Evolutionary conservation across 345 rosid genomes (phyloP).

Genomic region (Pistacia integerrima): DNA sequence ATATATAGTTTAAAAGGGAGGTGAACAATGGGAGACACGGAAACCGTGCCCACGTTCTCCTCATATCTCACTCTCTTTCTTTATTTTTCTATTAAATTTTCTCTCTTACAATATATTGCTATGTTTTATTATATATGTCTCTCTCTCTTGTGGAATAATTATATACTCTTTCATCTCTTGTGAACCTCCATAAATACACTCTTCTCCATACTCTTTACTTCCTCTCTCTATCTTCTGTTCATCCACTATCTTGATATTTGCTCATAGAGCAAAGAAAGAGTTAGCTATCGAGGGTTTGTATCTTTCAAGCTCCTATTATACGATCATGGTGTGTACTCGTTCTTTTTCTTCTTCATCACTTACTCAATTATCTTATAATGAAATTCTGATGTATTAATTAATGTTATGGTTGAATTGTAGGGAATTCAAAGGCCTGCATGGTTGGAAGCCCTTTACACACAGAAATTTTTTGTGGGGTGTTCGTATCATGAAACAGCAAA

Average conservation of each 20-base stretch:
- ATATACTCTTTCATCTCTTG: slow-evolving; percentile 43
- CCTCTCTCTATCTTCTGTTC: slow-evolving; percentile 26
- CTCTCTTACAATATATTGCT: neutral
- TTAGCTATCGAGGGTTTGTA: neutral
- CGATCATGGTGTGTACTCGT: slow-evolving; percentile 54
- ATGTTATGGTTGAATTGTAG: slow-evolving; percentile 23
- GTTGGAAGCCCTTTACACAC: slow-evolving; percentile 82
- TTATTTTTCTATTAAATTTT: slow-evolving; percentile 5
- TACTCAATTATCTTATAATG: neutral
- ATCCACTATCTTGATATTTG: slow-evolving; percentile 28
- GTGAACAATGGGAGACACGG: slow-evolving; percentile 70
- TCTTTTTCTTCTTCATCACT: slow-evolving; percentile 8
- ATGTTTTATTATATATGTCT: slow-evolving; percentile 21
- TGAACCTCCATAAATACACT: slow-evolving; percentile 70
- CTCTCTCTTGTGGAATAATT: slow-evolving; percentile 53
- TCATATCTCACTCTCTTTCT: slow-evolving; percentile 37
- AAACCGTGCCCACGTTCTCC: slow-evolving; percentile 91
- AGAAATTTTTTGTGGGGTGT: slow-evolving; percentile 84
- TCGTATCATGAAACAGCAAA: slow-evolving; percentile 72
- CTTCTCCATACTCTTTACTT: slow-evolving; percentile 33
- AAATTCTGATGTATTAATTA: neutral
- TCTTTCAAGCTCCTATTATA: slow-evolving; percentile 22
- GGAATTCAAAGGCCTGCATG: slow-evolving; percentile 90
- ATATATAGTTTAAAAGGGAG: slow-evolving; percentile 37
- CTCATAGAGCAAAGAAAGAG: slow-evolving; percentile 5